Base-by-base conservation (phyloP, 805 yeast species). In the Blastobotrys americana region DNA sequence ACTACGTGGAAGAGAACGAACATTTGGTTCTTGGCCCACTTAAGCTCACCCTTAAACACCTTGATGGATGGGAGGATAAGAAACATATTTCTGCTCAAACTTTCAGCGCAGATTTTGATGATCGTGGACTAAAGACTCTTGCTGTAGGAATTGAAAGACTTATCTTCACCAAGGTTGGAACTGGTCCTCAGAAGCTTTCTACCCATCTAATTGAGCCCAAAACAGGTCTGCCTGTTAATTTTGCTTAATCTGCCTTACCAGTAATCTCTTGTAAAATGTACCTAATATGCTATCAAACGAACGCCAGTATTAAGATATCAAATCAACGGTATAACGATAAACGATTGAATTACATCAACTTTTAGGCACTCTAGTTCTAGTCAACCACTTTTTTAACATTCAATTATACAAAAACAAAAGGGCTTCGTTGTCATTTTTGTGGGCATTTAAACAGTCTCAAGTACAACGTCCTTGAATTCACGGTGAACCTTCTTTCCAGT, bases 381-480 rank as follows among this genome's bases (percentile, higher is more conserved):
- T 34, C 37, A 18, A 15, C 20, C 31, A 25, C 31, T 25, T 39
- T 33, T 39, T 25, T 25, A 25, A 25, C 31, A 25, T 25, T 25
- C 31, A 25, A 25, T 25, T 25, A 25, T 25, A 25, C 31, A 25
- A 39, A 6, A 25, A 25, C 31, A 25, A 25, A 16, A 41, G 42
- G 38, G 42, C n/a, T 41, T 8, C n/a, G 35, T n/a, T 37, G 8
- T 37, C 21, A 15, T 18, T 39, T 20, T 25, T 25, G 8, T 25
- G 13, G 31, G 31, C 31, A 8, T 66, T 82, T 87, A 90, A 70
- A 90, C 97, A 69, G 90, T 70, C 80, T 90, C 97, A 74, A 93
- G 87, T 70, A 93, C 87, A 72, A 86, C 96, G 73, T 90, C 98
- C 80, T 90, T 89, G 94, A 88, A 90, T 73, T 94, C 96, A 61